Evolutionary conservation across 257 asterid species (phyloP).

Genomic region (Cinchona pubescens): DNA sequence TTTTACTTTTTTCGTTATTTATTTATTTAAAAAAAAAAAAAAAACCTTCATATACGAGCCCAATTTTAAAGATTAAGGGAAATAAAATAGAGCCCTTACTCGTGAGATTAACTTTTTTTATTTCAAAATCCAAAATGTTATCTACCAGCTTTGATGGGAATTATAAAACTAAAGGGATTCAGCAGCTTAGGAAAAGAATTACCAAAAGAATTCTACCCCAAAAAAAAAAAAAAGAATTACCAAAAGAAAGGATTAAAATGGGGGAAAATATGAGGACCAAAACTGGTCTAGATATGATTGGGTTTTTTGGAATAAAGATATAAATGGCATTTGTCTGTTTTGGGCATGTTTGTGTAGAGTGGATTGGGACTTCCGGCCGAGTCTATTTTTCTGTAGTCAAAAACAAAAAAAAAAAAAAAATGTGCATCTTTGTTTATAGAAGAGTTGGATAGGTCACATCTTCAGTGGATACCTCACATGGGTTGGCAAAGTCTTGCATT

Average conservation of each 20-base stretch:
- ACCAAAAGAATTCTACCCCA: constrained; percentile 5
- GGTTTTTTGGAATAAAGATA: not conserved
- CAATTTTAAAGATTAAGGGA: no score
- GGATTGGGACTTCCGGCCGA: constrained; percentile 23
- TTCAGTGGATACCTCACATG: constrained; percentile 52
- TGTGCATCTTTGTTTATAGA: constrained; percentile 21
- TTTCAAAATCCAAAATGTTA: no score
- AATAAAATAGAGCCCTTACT: no score
- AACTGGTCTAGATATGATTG: not conserved
- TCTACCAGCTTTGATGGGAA: constrained; percentile 13
- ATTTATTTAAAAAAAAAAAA: no score
- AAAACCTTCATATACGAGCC: no score
- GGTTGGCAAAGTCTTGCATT: constrained; percentile 36
- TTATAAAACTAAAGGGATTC: constrained; percentile 3
- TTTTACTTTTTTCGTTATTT: no score
- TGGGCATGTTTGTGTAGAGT: not conserved
- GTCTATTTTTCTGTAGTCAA: no score
- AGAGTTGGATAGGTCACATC: constrained; percentile 42
- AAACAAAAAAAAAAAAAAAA: no score
- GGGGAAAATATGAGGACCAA: not conserved
- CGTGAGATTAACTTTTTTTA: no score
- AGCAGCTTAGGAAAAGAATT: constrained; percentile 5
- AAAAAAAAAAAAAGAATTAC: no score
- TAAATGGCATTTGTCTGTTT: constrained; percentile 21
- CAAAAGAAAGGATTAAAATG: constrained; percentile 1